Base-by-base conservation (phyloP, 176 grass and related monocot species). In the Phragmites australis region DNA sequence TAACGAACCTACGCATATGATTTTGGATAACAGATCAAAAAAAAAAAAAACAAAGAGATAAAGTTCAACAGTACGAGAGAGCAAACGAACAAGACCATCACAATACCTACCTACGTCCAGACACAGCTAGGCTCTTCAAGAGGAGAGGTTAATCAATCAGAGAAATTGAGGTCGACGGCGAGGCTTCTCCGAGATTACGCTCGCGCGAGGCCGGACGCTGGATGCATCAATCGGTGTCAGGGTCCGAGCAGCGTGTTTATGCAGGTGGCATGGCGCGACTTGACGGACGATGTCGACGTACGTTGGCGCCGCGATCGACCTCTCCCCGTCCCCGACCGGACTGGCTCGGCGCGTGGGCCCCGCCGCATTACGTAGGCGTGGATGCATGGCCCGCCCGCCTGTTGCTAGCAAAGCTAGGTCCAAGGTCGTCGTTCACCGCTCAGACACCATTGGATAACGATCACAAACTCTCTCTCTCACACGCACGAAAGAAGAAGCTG, bases 391-490 rank as follows among this genome's bases (percentile, higher is more conserved):
- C 37, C 47, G 9, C 48, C 4, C 41, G 41, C 46, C 61, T n/a
- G 62, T 68, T 56, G 64, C 49, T 56, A 43, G 42, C 49, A 25
- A 70, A 70, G 50, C 65, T 81, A 81, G 78, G 39, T 81, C 65
- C 51, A 21, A 16, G 81, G 81, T 83, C 81, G 58, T 74, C 69
- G 57, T 65, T 75, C 78, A 30, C 25, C 77, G 49, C 37, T 15
- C 50, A 31, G 57, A 63, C 42, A 8, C 41, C 41, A 8, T 21
- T 15, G 42, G 56, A 77, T 30, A 46, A 76, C 23, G 55, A 57
- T 30, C 40, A 10, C 29, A 11, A 9, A 21, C 27, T 9, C 49
- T 2, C 23, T 27, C 22, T 27, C 29, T 21, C 75, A 50, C 52
- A 9, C 9, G 25, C 18, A 12, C 9, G 7, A 45, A 46, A 41